phyloP scores from a whole-genome alignment of 129 eudicot genomes.

The Ambrosia artemisiifolia region DNA sequence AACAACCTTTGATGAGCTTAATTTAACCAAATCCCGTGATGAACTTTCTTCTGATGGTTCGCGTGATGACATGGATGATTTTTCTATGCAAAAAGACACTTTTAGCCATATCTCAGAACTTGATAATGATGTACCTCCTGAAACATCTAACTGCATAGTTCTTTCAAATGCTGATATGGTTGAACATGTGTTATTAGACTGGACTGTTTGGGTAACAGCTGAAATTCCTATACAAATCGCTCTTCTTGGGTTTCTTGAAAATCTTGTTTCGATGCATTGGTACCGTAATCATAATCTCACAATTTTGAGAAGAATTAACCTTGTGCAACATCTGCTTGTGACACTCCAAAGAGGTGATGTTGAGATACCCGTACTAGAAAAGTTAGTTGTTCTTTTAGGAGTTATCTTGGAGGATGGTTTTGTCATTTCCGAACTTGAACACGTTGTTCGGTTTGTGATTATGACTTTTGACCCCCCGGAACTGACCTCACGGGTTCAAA shows the following conservation, averaged over 20 bases:
- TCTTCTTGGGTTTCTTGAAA: constrained; percentile 84
- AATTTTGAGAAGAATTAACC: constrained; percentile 84
- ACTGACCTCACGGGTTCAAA: constrained; percentile 49
- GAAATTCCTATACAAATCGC: constrained; percentile 83
- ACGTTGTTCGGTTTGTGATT: constrained; percentile 84
- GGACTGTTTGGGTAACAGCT: constrained; percentile 98
- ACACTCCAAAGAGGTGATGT: constrained; percentile 97
- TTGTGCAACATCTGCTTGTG: constrained; percentile 88
- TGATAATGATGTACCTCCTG: constrained; percentile 64
- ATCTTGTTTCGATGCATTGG: constrained; percentile 99
- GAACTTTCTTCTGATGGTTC: constrained; percentile 82
- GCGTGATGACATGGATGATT: constrained; percentile 84
- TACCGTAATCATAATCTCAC: constrained; percentile 93
- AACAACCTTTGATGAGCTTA: constrained; percentile 70
- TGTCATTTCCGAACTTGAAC: constrained; percentile 83
- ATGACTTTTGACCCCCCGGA: constrained; percentile 97
- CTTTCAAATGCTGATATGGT: constrained; percentile 98
- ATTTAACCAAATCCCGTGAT: constrained; percentile 64
- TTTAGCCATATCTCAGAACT: constrained; percentile 87
- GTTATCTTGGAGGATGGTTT: constrained; percentile 95
- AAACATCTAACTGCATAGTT: constrained; percentile 91
- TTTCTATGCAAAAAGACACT: constrained; percentile 80
- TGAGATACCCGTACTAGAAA: constrained; percentile 91
- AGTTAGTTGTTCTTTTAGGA: constrained; percentile 83
- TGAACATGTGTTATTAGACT: constrained; percentile 90